Evolutionary conservation across 2,329 filamentous ascomycete species (phyloP).

Genomic region (Aspergillus versicolor): DNA sequence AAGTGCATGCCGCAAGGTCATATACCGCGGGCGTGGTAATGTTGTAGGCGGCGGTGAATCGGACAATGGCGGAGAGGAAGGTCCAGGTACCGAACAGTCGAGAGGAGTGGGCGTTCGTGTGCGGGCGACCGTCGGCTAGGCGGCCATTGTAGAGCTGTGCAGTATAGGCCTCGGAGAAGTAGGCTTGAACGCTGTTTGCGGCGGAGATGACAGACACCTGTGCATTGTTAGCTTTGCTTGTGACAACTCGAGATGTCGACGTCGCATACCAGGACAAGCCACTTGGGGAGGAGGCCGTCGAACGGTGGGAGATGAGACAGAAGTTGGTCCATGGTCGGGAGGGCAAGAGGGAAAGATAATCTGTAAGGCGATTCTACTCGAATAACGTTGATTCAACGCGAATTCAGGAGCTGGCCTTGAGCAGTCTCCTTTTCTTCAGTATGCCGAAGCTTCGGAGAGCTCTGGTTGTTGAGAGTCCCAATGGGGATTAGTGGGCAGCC

Average conservation of each 20-base stretch:
- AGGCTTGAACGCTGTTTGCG: constrained; percentile 82
- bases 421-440: background rate
- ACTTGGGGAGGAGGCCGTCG: constrained; percentile 60
- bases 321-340: constrained; percentile 25
- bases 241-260: background rate
- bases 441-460: background rate
- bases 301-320: constrained; percentile 37
- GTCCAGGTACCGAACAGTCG: constrained; percentile 90
- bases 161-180: constrained; percentile 75
- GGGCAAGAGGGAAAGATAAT: background rate
- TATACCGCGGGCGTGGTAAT: constrained; percentile 72
- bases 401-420: background rate
- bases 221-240: background rate
- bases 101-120: constrained; percentile 70
- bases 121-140: constrained; percentile 52
- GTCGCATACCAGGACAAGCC: constrained; percentile 59
- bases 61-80: constrained; percentile 70
- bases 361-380: background rate
- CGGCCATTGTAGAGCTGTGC: constrained; percentile 73
- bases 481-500: background rate
- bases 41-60: constrained; percentile 82
- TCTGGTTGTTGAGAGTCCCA: background rate
- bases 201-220: constrained; percentile 81
- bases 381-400: background rate
- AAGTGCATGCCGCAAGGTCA: constrained; percentile 78